Evolutionary conservation across 129 eudicot genomes (phyloP), one percentile per base, ranked within the genome.

Genomic region (Flaveria robusta): DNA sequence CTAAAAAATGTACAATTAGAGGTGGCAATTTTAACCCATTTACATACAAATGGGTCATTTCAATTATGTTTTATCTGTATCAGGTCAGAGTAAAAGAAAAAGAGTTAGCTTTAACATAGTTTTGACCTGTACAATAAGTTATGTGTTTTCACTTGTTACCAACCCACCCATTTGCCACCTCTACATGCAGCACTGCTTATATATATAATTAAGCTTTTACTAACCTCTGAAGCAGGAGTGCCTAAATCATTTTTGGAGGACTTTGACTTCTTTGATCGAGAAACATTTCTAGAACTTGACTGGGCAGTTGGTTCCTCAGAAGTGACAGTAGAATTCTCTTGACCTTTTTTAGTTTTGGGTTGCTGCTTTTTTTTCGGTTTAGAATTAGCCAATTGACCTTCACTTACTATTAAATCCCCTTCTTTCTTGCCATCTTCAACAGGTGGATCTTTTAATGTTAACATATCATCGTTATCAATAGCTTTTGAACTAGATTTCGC

Each of bases 141-240:
- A 29, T 9, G 7, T 29, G 20, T 6, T 72, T 24, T 72, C 39
- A 39, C 54, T 0, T 16, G 5, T 72, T 56, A 41, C 23, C 68
- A 62, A 55, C 68, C 55, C 68, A 24, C 16, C 67, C 68, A 59
- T 58, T 52, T 19, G 27, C 47, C 8, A 50, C 64, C 12, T 41
- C 16, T 72, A 51, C 3, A 47, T 68, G 56, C 13, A 64, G 75
- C 29, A 19, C 8, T 47, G 50, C 51, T 55, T 6, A 24, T 20
- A 13, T 20, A 76, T 62, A 68, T 13, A 43, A 9, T 45, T 75
- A 24, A 80, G 52, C 19, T 66, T 77, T 43, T 42, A 63, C 92
- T 70, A 73, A 90, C 98, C 98, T 93, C 86, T 54, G 74, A 74
- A 66, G 64, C 65, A 9, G 34, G 43, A 58, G 84, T 42, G 51